A percentile compares a stretch with the other conserved stretches of the same genome.
These are phyloP conservation scores for Aspergillus mulundensis DNA, from an alignment of 495 filamentous ascomycete genomes.

Conservation along the genomic window DNA sequence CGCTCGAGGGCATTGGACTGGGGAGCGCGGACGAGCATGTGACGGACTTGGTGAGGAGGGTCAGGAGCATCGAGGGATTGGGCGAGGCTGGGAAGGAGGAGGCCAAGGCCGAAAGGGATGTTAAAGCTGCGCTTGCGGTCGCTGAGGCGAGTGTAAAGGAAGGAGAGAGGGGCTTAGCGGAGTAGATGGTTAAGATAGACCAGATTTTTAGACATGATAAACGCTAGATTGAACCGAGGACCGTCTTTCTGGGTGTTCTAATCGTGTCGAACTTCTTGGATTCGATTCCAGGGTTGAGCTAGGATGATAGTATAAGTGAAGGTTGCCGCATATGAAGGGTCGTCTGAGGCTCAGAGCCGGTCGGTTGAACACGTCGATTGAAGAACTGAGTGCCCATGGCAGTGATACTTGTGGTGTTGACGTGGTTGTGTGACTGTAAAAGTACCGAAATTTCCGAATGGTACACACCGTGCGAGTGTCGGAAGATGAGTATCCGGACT, in stretches of 20 bases:
- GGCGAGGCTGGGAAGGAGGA: constrained; percentile 30
- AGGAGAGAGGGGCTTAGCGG: constrained; percentile 14
- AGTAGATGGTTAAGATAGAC: not conserved
- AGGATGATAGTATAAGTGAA: not conserved
- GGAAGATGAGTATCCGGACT: not conserved
- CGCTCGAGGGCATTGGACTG: constrained; percentile 66
- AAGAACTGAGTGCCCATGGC: not conserved
- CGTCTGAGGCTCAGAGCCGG: not conserved
- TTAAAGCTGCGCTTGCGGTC: constrained; percentile 24
- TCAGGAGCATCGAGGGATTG: constrained; percentile 38
- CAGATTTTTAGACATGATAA: not conserved
- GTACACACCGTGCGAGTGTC: not conserved
- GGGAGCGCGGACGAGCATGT: constrained; percentile 87
- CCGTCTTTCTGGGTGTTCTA: not conserved
- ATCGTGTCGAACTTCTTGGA: not conserved
- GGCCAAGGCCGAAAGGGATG: constrained; percentile 34
- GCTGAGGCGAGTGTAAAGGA: not conserved
- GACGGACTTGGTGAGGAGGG: constrained; percentile 44
- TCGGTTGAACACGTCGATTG: not conserved
- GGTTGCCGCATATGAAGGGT: not conserved
- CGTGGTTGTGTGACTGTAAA: not conserved
- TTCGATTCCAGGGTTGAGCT: too few species aligned
- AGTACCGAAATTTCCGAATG: not conserved
- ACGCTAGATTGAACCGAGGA: not conserved
- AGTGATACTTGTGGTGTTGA: not conserved